Conservation (phyloP, 495 filamentous ascomycete species). For the Trichocladium antarcticum region DNA sequence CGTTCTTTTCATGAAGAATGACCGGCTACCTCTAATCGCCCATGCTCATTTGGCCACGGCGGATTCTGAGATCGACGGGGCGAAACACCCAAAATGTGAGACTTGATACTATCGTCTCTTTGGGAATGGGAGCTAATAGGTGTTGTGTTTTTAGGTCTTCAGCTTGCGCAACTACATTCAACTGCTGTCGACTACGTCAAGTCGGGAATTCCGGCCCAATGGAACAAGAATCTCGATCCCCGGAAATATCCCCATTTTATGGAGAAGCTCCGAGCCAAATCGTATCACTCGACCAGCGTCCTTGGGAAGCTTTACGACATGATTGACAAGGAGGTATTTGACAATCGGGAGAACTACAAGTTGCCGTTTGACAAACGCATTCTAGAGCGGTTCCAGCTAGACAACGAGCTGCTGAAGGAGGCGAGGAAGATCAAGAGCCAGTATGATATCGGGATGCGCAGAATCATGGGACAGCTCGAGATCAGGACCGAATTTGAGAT, state of each 20-base stretch:
- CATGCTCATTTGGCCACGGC: slow-evolving; percentile 71
- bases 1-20: slow-evolving; percentile 87
- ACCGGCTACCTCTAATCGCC: slow-evolving; percentile 68
- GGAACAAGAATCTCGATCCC: slow-evolving; percentile 50
- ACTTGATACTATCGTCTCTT: background rate
- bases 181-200: slow-evolving; percentile 90
- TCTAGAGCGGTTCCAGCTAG: slow-evolving; percentile 48
- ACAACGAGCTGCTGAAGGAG: slow-evolving; percentile 42
- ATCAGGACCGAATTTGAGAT: slow-evolving; percentile 87
- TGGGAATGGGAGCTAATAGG: background rate
- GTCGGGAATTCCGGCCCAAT: slow-evolving; percentile 63
- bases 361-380: slow-evolving; percentile 69
- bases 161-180: slow-evolving; percentile 74
- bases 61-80: slow-evolving; percentile 51
- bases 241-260: slow-evolving; percentile 79
- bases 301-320: slow-evolving; percentile 77
- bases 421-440: slow-evolving; percentile 57
- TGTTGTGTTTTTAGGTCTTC: slow-evolving; percentile 33
- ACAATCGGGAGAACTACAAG: slow-evolving; percentile 60
- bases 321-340: slow-evolving; percentile 36
- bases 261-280: slow-evolving; percentile 51
- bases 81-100: slow-evolving; percentile 54
- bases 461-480: slow-evolving; percentile 77
- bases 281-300: slow-evolving; percentile 58
- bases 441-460: slow-evolving; percentile 66